Evolutionary conservation across 345 rosid species (phyloP).

Genomic region (Brassica cretica): DNA sequence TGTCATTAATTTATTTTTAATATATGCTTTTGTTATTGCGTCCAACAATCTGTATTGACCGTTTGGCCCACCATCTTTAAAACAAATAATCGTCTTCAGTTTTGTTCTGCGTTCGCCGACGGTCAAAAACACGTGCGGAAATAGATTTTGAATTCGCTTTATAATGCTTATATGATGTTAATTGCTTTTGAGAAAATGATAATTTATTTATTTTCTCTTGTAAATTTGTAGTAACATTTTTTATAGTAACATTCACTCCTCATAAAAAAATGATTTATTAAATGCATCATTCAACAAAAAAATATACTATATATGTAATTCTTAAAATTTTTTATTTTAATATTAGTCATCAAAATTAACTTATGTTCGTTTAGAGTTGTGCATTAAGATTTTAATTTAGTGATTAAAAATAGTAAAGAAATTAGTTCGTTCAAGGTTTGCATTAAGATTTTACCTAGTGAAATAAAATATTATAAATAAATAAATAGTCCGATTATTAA

Average conservation of each 20-base stretch:
- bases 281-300: neutral
- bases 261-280: neutral
- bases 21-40: neutral
- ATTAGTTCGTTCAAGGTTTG: neutral
- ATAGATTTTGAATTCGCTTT: neutral
- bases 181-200: neutral
- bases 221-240: neutral
- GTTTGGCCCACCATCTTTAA: constrained; percentile 25
- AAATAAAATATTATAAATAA: neutral
- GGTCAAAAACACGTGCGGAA: constrained; percentile 34
- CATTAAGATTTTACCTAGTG: neutral
- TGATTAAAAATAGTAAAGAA: neutral
- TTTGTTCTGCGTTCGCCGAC: constrained; percentile 30
- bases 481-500: neutral
- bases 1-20: neutral
- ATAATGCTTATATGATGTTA: constrained; percentile 15
- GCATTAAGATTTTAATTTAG: neutral
- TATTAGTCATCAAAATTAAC: neutral
- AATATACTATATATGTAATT: neutral
- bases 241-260: neutral
- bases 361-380: neutral
- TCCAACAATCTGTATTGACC: constrained; percentile 6
- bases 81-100: constrained; percentile 13
- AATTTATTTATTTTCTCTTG: neutral
- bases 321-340: neutral